Evolutionary conservation across 345 rosid genomes (phyloP).

Genomic region (Geranium brycei): DNA sequence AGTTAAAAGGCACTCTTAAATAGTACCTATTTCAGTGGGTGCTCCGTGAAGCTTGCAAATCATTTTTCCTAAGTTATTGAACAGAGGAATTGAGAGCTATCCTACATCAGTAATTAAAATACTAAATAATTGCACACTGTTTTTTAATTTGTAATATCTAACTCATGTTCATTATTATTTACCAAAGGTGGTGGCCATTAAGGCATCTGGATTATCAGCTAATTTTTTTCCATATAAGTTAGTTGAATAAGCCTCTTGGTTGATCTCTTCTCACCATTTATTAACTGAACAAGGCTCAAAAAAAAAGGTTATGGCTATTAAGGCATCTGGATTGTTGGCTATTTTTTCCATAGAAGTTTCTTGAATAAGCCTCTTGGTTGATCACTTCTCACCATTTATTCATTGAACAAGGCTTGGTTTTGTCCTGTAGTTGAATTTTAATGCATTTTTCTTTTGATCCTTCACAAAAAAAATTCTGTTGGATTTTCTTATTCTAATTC

Average conservation of each 20-base stretch:
- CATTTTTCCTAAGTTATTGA: neutral
- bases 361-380: neutral
- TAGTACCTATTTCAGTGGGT: neutral
- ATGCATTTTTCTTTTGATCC: too few species aligned
- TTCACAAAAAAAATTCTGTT: neutral
- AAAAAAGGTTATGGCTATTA: neutral
- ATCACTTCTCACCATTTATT: neutral
- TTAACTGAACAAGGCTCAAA: too few species aligned
- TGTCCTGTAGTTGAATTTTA: too few species aligned
- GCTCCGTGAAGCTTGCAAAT: neutral
- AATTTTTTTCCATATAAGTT: too few species aligned
- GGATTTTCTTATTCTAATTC: neutral
- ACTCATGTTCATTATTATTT: too few species aligned
- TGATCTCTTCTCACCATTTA: too few species aligned
- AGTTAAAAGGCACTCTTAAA: neutral
- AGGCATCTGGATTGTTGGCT: neutral
- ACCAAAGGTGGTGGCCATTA: neutral
- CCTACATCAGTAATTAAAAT: neutral
- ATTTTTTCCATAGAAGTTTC: too few species aligned
- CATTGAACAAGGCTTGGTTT: neutral
- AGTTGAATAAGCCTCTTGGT: too few species aligned
- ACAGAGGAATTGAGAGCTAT: neutral
- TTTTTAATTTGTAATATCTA: too few species aligned
- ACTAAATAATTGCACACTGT: too few species aligned
- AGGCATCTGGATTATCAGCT: neutral